Evolutionary conservation across 2,329 filamentous ascomycete genomes (phyloP), one percentile per base, ranked within the genome.

Genomic region (Byssothecium circinans): DNA sequence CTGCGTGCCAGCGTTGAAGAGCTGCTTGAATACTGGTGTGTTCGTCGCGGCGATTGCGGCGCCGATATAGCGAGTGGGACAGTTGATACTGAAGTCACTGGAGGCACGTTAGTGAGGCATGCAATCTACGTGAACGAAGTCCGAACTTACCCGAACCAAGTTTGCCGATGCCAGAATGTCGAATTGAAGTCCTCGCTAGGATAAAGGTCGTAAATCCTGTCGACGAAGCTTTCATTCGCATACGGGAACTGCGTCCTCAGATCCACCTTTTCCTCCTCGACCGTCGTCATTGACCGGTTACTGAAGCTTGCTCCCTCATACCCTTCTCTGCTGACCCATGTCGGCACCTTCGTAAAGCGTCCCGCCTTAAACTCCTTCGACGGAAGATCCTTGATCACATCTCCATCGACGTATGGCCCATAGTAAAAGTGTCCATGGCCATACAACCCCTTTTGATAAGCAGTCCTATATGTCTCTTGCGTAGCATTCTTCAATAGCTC

Each of bases 221-320:
- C 59, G 47, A 69, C 66, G 54, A 73, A 73, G 11, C 53, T 47
- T 3, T 57, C 53, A 2, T 58, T 56, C 2, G 69, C 69, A 19
- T 49, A 61, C 8, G 69, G 69, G 43, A 70, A 74, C 8, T 71
- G 53, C 7, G 49, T 43, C 43, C 53, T 43, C 0, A 69, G 51
- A 42, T 72, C 71, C 7, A 34, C 47, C 1, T 54, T 65, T 38
- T 65, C 61, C 27, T 60, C 62, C 8, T 51, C 52, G 33, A 60
- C 49, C 11, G 58, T 65, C 0, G 54, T 69, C 32, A 59, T 49
- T 2, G 56, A 61, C 15, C 49, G 43, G 46, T 69, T 67, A 38
- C 60, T 67, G 58, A 71, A 73, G n/a, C 53, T 50, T 23, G 54
- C 53, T n/a, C 71, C 70, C 47, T 72, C 69, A 33, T 64, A 69